phyloP scores from a whole-genome alignment of 495 filamentous ascomycete genomes.

The Apiosordaria backusii region DNA sequence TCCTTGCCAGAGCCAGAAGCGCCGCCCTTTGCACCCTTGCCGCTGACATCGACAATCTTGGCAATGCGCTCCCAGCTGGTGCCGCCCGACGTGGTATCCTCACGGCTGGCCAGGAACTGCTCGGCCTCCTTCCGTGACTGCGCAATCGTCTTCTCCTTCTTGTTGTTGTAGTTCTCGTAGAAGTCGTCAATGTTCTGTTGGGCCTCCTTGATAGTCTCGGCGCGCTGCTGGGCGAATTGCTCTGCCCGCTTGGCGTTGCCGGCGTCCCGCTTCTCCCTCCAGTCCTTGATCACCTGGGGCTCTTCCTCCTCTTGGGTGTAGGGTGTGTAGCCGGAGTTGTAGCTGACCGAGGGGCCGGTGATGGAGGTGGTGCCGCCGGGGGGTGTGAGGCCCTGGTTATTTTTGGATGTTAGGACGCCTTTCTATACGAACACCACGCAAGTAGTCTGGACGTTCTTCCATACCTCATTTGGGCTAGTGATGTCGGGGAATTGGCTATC shows the following conservation, averaged over 20 bases:
- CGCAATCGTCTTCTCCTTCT: constrained; percentile 84
- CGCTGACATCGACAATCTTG: constrained; percentile 92
- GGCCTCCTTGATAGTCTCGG: constrained; percentile 77
- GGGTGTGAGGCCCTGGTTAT: constrained; percentile 69
- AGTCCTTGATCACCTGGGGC: constrained; percentile 81
- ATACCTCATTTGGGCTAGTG: constrained; percentile 74
- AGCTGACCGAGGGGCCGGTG: constrained; percentile 67
- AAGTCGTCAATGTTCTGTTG: constrained; percentile 93
- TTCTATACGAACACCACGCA: neutral
- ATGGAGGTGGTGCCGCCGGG: constrained; percentile 91
- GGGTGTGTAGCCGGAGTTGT: constrained; percentile 61
- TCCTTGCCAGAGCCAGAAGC: constrained; percentile 87
- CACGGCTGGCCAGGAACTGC: constrained; percentile 80
- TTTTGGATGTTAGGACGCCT: constrained; percentile 23
- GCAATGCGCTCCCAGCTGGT: constrained; percentile 98
- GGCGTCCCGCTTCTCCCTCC: constrained; percentile 84
- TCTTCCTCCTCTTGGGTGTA: constrained; percentile 67
- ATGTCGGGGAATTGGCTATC: constrained; percentile 86
- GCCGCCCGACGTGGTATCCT: constrained; percentile 88
- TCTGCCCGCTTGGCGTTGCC: constrained; percentile 72
- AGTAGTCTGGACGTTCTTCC: constrained; percentile 16
- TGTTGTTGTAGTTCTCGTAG: constrained; percentile 98
- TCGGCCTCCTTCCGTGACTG: constrained; percentile 90
- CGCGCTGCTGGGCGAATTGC: constrained; percentile 71
- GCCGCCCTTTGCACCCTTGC: constrained; percentile 83